Evolutionary conservation across 1,284 basidiomycete genomes (phyloP).

Genomic region (Sporisorium exsertum): DNA sequence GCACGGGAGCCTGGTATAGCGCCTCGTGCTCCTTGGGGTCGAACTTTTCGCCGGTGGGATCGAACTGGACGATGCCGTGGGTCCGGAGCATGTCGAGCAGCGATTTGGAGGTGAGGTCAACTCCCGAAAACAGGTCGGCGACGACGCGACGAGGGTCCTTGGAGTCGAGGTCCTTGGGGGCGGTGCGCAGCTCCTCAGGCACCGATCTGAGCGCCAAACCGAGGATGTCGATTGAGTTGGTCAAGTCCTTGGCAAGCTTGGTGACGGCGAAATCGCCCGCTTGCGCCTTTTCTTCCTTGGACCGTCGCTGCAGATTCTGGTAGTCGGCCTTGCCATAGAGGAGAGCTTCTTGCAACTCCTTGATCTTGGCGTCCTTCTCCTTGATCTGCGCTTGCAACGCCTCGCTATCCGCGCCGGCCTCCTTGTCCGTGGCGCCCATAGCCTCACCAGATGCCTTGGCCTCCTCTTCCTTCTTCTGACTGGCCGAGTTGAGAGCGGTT

Average conservation of each 20-base stretch:
- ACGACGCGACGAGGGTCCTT: conserved; percentile 60
- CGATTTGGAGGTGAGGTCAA: conserved; percentile 90
- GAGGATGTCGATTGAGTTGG: conserved; percentile 92
- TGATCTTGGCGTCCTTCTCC: conserved; percentile 68
- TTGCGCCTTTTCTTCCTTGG: conserved; percentile 88
- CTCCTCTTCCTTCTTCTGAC: conserved; percentile 53
- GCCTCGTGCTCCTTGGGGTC: conserved; percentile 97
- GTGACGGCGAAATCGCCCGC: conserved; percentile 93
- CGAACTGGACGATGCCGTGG: conserved; percentile 90
- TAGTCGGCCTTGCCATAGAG: conserved; percentile 80
- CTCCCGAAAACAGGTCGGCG: conserved; percentile 76
- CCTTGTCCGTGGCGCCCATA: conserved; percentile 51
- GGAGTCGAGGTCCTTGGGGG: conserved; percentile 67
- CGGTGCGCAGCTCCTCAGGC: conserved; percentile 71
- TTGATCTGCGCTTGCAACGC: conserved; percentile 58
- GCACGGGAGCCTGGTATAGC: conserved; percentile 90
- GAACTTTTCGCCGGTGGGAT: conserved; percentile 90
- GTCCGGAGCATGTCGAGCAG: conserved; percentile 89
- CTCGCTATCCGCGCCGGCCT: conserved; percentile 19
- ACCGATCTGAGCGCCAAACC: conserved; percentile 85
- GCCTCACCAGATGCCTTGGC: conserved; percentile 53
- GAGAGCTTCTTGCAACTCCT: conserved; percentile 65
- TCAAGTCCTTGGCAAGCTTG: conserved; percentile 87
- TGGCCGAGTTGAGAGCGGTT: conserved; percentile 21
- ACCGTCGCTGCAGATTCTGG: conserved; percentile 90